Conservation (phyloP, 257 asterid genomes). For the Solanum arcanum region DNA sequence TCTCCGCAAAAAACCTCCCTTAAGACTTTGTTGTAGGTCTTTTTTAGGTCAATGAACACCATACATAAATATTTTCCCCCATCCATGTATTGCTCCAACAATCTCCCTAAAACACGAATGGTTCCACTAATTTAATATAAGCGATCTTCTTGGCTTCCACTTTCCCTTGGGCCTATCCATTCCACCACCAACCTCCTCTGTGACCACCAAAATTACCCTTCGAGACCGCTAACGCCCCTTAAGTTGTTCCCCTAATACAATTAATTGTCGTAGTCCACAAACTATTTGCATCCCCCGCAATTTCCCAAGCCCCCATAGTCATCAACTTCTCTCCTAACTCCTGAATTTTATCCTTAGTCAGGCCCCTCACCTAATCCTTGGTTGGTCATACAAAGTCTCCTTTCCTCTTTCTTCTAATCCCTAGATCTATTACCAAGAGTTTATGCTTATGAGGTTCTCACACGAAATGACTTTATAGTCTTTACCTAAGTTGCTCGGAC, state of each 20-base stretch:
- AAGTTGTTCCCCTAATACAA: not conserved
- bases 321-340: not conserved
- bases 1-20: not conserved
- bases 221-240: not conserved
- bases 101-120: not conserved
- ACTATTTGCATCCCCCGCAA: not conserved
- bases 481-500: not conserved
- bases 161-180: not conserved
- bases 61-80: not conserved
- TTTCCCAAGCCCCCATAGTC: not conserved
- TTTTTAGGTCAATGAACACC: not conserved
- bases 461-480: not conserved
- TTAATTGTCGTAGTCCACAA: not conserved
- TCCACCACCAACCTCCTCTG: not conserved
- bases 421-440: not conserved
- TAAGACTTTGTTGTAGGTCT: not conserved
- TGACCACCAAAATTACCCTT: not conserved
- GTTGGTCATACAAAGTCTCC: not conserved
- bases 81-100: not conserved
- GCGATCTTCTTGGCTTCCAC: not conserved
- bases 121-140: not conserved
- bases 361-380: not conserved
- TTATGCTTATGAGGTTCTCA: not conserved
- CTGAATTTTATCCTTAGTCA: not conserved
- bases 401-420: not conserved